Base-by-base conservation (phyloP, 176 grass and related monocot species). In the Avena eriantha region DNA sequence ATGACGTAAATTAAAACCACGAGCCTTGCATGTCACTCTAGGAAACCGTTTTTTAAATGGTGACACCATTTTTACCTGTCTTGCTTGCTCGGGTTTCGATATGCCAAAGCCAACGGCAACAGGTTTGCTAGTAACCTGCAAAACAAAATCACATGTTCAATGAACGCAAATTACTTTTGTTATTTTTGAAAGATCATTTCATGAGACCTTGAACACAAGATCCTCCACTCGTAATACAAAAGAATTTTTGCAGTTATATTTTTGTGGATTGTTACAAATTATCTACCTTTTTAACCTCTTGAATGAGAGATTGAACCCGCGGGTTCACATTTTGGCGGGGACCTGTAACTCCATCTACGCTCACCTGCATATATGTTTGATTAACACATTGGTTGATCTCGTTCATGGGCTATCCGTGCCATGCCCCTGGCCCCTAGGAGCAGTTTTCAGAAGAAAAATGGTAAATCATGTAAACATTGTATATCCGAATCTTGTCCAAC, bases 51-150 rank as follows among this genome's bases (percentile, higher is more conserved):
- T 57, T 45, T 45, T 0, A 57, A 57, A 51, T 51, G 2, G 11
- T 14, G 13, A 51, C 2, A 51, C 15, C 0, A 45, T 31, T 7
- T 35, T 81, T 77, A 97, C 95, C 91, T 93, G 95, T n/a, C 84
- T 87, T 61, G 92, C 91, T 63, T 95, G 95, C 21, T 92, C 95
- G 0, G 93, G 93, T 3, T 65, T 92, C 1, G 93, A 95, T 87
- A 98, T 95, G 21, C 95, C 93, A 85, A 98, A 98, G n/a, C 95
- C 95, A 86, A 95, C 95, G 48, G 93, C 91, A 47, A 98, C 93
- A 73, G 93, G 83, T 88, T 90, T 98, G 68, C 78, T 74, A 31
- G 89, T 92, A 78, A 78, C 84, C 95, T 91, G 89, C 35, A 59
- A 55, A 6, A 15, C 3, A 51, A 4, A 51, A 51, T 36, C 49